Evolutionary conservation across 345 rosid species (phyloP).

Genomic region (Arabidopsis thaliana): TAIR10.1 NC_003071.7:12250001-12250500

Average conservation of each 20-base stretch:
- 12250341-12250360: constrained; percentile 6
- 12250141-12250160: constrained; percentile 47
- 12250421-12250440: constrained; percentile 70
- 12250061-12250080: background rate
- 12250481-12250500: constrained; percentile 77
- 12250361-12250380: background rate
- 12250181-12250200: constrained; percentile 53
- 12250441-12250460: constrained; percentile 87
- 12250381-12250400: background rate
- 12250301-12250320: constrained; percentile 74
- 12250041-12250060: background rate
- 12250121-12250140: constrained; percentile 45
- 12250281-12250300: constrained; percentile 93
- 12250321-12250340: constrained; percentile 62
- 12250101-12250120: constrained; percentile 47
- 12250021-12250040: constrained; percentile 2
- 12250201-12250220: constrained; percentile 51
- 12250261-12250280: constrained; percentile 61
- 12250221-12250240: constrained; percentile 59
- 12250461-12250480: constrained; percentile 77
- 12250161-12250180: constrained; percentile 49
- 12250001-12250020: background rate
- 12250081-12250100: background rate
- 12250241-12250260: constrained; percentile 57
- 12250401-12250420: background rate